Evolutionary conservation across 1,284 basidiomycete genomes (phyloP), one percentile per base, ranked within the genome.

Genomic region (Trichosporon sp.): DNA sequence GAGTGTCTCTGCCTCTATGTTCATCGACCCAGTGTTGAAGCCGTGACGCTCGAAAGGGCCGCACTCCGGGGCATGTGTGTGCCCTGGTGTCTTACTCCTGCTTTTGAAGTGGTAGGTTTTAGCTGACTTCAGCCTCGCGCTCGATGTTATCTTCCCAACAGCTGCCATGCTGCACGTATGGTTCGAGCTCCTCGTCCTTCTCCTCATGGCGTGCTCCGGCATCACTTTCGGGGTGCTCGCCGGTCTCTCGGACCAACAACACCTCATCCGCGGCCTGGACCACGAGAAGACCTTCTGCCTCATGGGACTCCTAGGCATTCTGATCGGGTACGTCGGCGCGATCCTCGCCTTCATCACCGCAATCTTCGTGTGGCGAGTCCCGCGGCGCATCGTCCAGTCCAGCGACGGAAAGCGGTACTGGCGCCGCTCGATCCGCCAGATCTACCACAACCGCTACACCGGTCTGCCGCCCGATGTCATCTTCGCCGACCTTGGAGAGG

Each of bases 391-490:
- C 32, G 59, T 63, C 12, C 59, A 63, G 59, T 35, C 31, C 59
- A 12, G 31, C 7, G 59, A 63, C 59, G 59, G 59, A 16, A 37
- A 35, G 32, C 32, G 35, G 32, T n/a, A 37, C 59, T 63, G 59
- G 59, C 16, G 14, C 59, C 59, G 59, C 59, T 63, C 59, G 32
- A 63, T 63, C 32, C 59, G 59, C 14, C 59, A 37, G 59, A 63
- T 63, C 32, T 35, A 63, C 59, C 59, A 63, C 32, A 63, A 32
- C 16, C 59, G 59, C 32, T 63, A 63, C 59, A 63, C 59, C 1
- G 59, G 59, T 2, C 59, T 63, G 32, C 59, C 54, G 54, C 12
- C 31, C 32, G 32, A 63, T 31, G 59, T 63, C 32, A 63, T 63
- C 59, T 63, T 63, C 14, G 59, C 59, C 16, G 59, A 63, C 32